Percentiles rank a stretch among this genome's conserved stretches.
phyloP scores from a whole-genome alignment of 305 asterid genomes.

The Fraxinus nigra region DNA sequence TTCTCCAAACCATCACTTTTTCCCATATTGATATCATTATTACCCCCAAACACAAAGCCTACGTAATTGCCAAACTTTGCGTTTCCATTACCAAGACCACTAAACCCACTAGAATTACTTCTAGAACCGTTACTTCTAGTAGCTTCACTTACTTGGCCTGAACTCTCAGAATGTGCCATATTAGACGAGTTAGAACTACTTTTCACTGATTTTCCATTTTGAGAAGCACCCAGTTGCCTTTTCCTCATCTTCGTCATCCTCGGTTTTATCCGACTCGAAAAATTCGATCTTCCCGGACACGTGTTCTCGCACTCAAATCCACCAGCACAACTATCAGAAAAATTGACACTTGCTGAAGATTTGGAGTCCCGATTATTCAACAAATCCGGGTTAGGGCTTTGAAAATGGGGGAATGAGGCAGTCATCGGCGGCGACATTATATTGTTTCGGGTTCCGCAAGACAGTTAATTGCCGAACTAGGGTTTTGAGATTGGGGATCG shows the following conservation, averaged over 20 bases:
- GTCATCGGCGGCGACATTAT: constrained; percentile 38
- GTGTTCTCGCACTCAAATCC: constrained; percentile 39
- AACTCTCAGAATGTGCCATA: neutral
- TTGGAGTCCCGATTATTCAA: constrained; percentile 9
- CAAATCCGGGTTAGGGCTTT: constrained; percentile 28
- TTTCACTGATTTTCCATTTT: constrained; percentile 21
- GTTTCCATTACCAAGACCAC: constrained; percentile 24
- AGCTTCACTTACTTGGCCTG: constrained; percentile 4
- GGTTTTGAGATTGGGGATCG: constrained; percentile 18
- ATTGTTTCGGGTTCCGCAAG: constrained; percentile 19
- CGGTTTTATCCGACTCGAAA: constrained; percentile 40
- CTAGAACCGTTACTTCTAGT: neutral
- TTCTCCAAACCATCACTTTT: constrained; percentile 16
- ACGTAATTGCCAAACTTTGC: constrained; percentile 12
- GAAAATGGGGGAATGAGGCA: constrained; percentile 26
- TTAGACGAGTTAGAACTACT: constrained; percentile 22
- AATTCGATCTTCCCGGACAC: constrained; percentile 29
- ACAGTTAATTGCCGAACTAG: constrained; percentile 21
- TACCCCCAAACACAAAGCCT: constrained; percentile 20
- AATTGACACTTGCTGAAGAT: constrained; percentile 25
- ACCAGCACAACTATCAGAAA: constrained; percentile 27
- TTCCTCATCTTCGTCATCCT: constrained; percentile 53
- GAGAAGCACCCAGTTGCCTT: constrained; percentile 31
- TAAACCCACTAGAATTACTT: constrained; percentile 19
- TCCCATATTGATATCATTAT: constrained; percentile 11